Base-by-base conservation (phyloP, 2,329 filamentous ascomycete genomes). In the Colletotrichum siamense region DNA sequence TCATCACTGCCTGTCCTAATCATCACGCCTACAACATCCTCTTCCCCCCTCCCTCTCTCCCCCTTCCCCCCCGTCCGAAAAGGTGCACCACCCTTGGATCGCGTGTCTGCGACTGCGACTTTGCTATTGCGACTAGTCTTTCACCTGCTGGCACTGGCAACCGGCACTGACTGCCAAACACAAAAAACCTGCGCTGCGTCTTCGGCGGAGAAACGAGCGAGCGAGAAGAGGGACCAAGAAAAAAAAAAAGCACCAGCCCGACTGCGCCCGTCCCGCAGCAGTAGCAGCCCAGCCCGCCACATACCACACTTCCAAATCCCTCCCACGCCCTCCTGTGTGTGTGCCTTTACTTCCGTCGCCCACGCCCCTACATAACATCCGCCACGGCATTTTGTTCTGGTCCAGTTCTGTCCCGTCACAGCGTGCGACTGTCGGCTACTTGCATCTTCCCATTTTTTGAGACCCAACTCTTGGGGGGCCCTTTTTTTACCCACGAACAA, bases 331-430 rank as follows among this genome's bases (percentile, higher is more conserved):
- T 68, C 44, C 44, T 49, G n/a, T 49, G 44, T 49, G 39, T 49
- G 44, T 49, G 44, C 44, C 44, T 49, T 49, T 49, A 49, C 44
- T 49, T 49, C 44, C 44, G 44, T 49, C 55, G 55, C 57, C 32
- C 52, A 69, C 71, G 66, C 67, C 70, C 73, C 73, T 76, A 76
- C 73, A 76, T 69, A 73, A 73, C 70, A 73, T 64, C 64, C 73
- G 64, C 73, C 73, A 73, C 73, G 73, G 55, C 73, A 52, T 73
- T 69, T 68, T 64, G 44, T 32, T 26, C 57, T 63, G 18, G 55
- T 49, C 66, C 34, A 18, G 32, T 26, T 39, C 30, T 55, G 55
- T 28, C 63, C 64, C 59, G 64, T 63, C 70, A 76, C 73, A 69
- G 70, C 64, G 73, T 73, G 73, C 73, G 73, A 69, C 44, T 64